Evolutionary conservation across 768 basidiomycete species (phyloP), one percentile per base, ranked within the genome.

Genomic region (Lentinula boryana): DNA sequence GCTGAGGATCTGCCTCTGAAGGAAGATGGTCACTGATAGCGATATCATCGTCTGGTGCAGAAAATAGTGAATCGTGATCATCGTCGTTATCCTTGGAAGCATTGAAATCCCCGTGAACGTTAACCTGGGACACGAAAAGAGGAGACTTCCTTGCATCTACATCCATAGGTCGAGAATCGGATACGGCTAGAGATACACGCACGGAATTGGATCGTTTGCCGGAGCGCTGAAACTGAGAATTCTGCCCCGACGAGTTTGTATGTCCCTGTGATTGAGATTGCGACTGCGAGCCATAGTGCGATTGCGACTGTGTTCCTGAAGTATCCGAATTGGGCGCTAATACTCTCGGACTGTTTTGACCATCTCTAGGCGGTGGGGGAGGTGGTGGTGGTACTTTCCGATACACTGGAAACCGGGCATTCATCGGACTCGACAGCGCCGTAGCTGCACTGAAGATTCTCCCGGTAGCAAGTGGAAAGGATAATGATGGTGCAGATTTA

Each of bases 251-350:
- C n/a, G 44, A 15, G 27, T 6, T 13, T 44, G 8, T 23, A 33
- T 46, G 44, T 10, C 9, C 21, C 9, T 52, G 35, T 23, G 58
- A 51, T 56, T 41, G 54, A 35, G 50, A 67, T 49, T 56, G 58
- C 23, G 31, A 48, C 40, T 40, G 56, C 57, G 58, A 58, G 60
- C 35, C 59, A 55, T 10, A 4, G 10, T 52, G 58, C 7, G 58
- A 60, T 49, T 60, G 58, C 23, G 58, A 60, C 16, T 51, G 48
- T 9, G 58, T 60, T 4, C 58, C 58, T 16, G 58, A 60, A 12
- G 58, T 60, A 52, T 60, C 58, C 33, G 58, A 60, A 15, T 60
- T 52, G 10, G 58, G 58, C 8, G 38, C 58, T 10, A 60, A 21
- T 38, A 60, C 38, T 27, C 27, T 43, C 16, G 48, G 49, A 31